These are phyloP conservation scores for Metschnikowia koreensis DNA, from an alignment of 805 yeast species.

Conservation along the genomic window DNA sequence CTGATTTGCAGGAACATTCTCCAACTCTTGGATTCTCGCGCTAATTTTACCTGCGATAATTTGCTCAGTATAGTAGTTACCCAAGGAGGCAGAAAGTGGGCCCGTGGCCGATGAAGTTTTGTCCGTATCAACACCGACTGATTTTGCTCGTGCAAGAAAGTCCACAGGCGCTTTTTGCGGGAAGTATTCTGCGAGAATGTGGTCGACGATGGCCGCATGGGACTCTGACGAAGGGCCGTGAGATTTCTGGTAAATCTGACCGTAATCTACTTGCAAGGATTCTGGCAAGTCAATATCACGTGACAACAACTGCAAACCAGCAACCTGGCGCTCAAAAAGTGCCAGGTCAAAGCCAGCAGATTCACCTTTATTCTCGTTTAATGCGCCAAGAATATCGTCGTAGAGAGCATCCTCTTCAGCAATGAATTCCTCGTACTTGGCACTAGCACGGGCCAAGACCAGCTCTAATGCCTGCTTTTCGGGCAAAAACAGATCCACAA, in stretches of 20 bases:
- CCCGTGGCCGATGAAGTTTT: slow-evolving; percentile 22
- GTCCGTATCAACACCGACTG: slow-evolving; percentile 38
- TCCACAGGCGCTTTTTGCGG: slow-evolving; percentile 7
- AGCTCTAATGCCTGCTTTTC: slow-evolving; percentile 30
- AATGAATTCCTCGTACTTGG: slow-evolving; percentile 24
- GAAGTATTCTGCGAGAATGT: slow-evolving; percentile 13
- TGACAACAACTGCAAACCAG: slow-evolving; percentile 62
- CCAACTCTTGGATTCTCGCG: slow-evolving; percentile 58
- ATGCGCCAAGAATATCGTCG: slow-evolving; percentile 18
- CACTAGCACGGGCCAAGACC: slow-evolving; percentile 27
- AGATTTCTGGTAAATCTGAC: slow-evolving; percentile 15
- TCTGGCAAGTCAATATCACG: slow-evolving; percentile 66
- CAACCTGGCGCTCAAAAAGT: slow-evolving; percentile 55
- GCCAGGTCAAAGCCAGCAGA: slow-evolving; percentile 9
- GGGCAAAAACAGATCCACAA: slow-evolving; percentile 24
- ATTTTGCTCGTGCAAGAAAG: slow-evolving; percentile 32
- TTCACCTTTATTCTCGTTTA: slow-evolving; percentile 16
- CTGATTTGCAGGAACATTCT: slow-evolving; percentile 64
- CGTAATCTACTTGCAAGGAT: slow-evolving; percentile 40
- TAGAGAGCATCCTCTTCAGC: slow-evolving; percentile 23
- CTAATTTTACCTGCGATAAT: slow-evolving; percentile 53
- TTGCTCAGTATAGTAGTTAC: slow-evolving; percentile 51
- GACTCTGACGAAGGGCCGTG: slow-evolving; percentile 14
- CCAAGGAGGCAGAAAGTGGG: slow-evolving; percentile 44
- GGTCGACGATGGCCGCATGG: slow-evolving; percentile 18